These are phyloP conservation scores for Silene uniflora DNA, from an alignment of 148 eudicot genomes.

Conservation along the genomic window DNA sequence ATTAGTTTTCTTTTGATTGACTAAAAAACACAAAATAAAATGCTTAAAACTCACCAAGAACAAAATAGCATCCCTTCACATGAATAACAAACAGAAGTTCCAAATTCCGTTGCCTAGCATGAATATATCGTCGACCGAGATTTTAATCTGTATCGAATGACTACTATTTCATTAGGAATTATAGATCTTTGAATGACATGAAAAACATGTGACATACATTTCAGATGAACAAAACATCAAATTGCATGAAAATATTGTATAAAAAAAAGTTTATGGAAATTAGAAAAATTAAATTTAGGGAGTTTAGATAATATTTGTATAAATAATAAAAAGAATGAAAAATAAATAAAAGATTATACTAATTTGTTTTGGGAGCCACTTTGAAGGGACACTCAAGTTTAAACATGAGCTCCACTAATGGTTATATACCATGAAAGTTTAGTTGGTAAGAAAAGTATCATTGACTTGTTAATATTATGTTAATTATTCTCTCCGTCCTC, in stretches of 20 bases:
- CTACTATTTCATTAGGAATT: background rate
- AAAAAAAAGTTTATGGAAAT: background rate
- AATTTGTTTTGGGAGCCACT: slow-evolving; percentile 21
- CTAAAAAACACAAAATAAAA: slow-evolving; percentile 4
- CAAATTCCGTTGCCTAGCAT: background rate
- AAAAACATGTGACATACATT: background rate
- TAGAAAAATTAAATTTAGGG: slow-evolving; percentile 8
- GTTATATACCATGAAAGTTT: slow-evolving; percentile 19
- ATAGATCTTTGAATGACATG: slow-evolving; percentile 5
- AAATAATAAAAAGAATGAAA: background rate
- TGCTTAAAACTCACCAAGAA: slow-evolving; percentile 1
- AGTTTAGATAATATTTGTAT: slow-evolving; percentile 5
- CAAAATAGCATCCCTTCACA: slow-evolving; percentile 28
- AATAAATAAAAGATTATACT: background rate
- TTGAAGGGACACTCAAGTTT: slow-evolving; percentile 31
- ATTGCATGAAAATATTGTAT: background rate
- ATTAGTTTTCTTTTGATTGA: background rate
- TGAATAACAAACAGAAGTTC: background rate
- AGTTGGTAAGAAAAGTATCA: slow-evolving; percentile 4
- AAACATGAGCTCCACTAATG: slow-evolving; percentile 18
- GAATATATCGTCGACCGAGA: background rate
- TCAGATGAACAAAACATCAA: slow-evolving; percentile 2
- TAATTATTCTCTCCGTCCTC: background rate
- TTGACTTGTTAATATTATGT: slow-evolving; percentile 22
- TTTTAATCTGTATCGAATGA: slow-evolving; percentile 10